These are phyloP conservation scores for Lipomyces sp. DNA, from an alignment of 805 yeast species.

Conservation along the genomic window DNA sequence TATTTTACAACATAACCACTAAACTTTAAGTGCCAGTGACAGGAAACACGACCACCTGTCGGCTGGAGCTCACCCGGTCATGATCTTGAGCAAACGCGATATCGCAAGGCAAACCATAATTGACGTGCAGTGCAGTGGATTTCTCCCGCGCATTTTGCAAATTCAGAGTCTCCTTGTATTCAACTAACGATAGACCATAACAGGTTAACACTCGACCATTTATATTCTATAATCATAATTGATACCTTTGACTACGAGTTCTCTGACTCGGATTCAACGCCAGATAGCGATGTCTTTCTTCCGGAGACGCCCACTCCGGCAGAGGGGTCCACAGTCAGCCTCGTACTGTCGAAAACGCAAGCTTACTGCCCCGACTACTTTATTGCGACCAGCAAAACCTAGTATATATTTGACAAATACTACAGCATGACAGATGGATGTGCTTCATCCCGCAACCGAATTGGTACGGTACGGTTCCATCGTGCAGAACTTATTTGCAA, in stretches of 20 bases:
- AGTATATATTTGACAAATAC: not conserved
- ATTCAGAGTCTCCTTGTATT: not conserved
- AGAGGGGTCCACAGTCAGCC: too few relatives aligned
- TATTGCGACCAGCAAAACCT: too few relatives aligned
- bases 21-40: conserved; percentile 96
- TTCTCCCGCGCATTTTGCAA: too few relatives aligned
- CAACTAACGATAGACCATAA: not conserved
- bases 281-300: not conserved
- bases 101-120: too few relatives aligned
- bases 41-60: conserved; percentile 92
- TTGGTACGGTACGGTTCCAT: too few relatives aligned
- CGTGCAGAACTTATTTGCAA: too few relatives aligned
- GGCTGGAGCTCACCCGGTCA: conserved; percentile 96
- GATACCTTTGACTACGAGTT: not conserved
- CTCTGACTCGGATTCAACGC: not conserved
- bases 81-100: conserved; percentile 70
- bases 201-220: not conserved
- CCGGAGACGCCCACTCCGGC: too few relatives aligned
- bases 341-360: too few relatives aligned
- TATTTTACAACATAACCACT: too few relatives aligned
- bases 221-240: not conserved
- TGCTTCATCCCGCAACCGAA: not conserved
- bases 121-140: too few relatives aligned
- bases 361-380: too few relatives aligned
- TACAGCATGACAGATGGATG: not conserved